Evolutionary conservation across 2,329 filamentous ascomycete species (phyloP).

Genomic region (Parascedosporium putredinis): DNA sequence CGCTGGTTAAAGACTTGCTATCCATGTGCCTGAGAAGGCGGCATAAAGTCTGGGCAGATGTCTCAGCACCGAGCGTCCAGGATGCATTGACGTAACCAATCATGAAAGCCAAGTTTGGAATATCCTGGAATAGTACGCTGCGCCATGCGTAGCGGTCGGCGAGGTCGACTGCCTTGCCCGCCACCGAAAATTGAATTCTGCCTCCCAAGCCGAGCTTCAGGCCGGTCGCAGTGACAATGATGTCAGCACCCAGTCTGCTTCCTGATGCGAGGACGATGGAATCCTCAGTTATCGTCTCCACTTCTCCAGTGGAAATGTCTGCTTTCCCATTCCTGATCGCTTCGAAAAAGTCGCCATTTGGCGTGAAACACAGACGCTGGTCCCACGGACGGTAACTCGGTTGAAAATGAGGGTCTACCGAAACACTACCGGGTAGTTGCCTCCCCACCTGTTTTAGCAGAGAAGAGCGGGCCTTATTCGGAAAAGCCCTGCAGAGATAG

Average conservation of each 20-base stretch:
- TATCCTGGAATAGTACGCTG: slow-evolving; percentile 52
- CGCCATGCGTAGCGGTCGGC: slow-evolving; percentile 50
- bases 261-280: slow-evolving; percentile 38
- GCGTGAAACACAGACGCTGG: slow-evolving; percentile 63
- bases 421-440: slow-evolving; percentile 41
- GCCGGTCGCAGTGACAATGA: slow-evolving; percentile 61
- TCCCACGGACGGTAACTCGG: slow-evolving; percentile 59
- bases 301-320: slow-evolving; percentile 39
- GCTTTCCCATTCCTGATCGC: slow-evolving; percentile 33
- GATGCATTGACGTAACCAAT: slow-evolving; percentile 56
- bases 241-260: slow-evolving; percentile 13
- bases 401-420: slow-evolving; percentile 52
- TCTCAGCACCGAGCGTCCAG: slow-evolving; percentile 59
- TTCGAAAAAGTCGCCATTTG: slow-evolving; percentile 45
- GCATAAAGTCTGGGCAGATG: too few relatives aligned
- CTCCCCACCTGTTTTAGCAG: too few relatives aligned
- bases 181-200: slow-evolving; percentile 39
- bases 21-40: too few relatives aligned
- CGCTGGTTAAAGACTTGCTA: too few relatives aligned
- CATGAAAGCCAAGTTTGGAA: slow-evolving; percentile 53
- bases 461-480: too few relatives aligned
- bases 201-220: slow-evolving; percentile 49
- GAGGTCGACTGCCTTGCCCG: slow-evolving; percentile 38
- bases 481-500: too few relatives aligned
- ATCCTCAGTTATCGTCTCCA: slow-evolving; percentile 37